A percentile compares a stretch with the other conserved stretches of the same genome.
phyloP scores from a whole-genome alignment of 1,284 basidiomycete species.

The Ustilago esculenta region DNA sequence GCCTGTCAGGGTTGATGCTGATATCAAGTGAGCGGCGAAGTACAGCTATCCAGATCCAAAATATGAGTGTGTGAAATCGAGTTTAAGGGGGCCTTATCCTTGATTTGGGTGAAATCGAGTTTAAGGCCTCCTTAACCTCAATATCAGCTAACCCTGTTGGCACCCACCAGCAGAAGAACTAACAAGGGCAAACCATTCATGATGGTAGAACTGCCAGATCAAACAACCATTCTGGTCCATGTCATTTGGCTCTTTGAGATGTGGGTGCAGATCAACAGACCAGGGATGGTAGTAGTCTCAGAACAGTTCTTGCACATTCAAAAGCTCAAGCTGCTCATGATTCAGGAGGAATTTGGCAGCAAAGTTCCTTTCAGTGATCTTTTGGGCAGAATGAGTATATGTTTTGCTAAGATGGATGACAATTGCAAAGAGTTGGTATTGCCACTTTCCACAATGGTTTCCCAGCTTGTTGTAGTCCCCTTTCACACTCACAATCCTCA shows the following conservation, averaged over 20 bases:
- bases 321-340: slow-evolving; percentile 1
- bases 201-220: not conserved
- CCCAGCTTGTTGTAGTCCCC: slow-evolving; percentile 3
- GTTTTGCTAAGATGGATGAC: not conserved
- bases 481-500: not conserved
- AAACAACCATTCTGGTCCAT: not conserved
- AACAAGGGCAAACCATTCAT: slow-evolving; percentile 1
- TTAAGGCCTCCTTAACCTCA: no score
- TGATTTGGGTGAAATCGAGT: no score
- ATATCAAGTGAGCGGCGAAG: no score
- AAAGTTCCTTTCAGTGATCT: not conserved
- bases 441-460: not conserved
- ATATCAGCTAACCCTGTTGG: no score
- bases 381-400: not conserved
- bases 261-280: not conserved
- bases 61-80: no score
- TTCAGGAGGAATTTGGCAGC: not conserved
- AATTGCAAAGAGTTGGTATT: not conserved
- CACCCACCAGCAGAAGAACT: not conserved
- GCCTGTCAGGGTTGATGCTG: no score
- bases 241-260: not conserved
- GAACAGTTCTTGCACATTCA: not conserved
- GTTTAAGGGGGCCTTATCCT: no score
- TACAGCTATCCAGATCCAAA: no score
- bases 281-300: not conserved